These are phyloP conservation scores for Candida endomychidarum DNA, from an alignment of 805 yeast species.

Conservation along the genomic window DNA sequence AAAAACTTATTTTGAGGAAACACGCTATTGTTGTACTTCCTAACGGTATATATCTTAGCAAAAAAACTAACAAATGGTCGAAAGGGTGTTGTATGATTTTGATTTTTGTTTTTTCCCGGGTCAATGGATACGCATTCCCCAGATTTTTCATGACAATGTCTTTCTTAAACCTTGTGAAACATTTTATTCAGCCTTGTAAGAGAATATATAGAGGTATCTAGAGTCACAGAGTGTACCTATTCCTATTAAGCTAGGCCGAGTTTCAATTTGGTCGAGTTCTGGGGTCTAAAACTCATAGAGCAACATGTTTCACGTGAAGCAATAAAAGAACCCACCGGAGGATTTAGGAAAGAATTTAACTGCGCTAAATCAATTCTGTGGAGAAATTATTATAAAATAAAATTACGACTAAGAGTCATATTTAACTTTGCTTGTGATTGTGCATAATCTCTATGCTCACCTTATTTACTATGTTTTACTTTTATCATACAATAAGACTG, in stretches of 20 bases:
- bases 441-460: too few species aligned
- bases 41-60: background rate
- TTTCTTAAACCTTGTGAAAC: background rate
- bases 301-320: background rate
- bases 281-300: too few species aligned
- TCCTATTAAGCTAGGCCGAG: too few species aligned
- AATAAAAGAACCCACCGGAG: background rate
- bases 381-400: background rate
- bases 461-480: too few species aligned
- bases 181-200: too few species aligned
- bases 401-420: background rate
- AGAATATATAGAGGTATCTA: too few species aligned
- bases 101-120: background rate
- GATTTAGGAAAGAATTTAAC: constrained; percentile 1
- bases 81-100: constrained; percentile 6
- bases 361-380: background rate
- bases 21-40: background rate
- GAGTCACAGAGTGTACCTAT: too few species aligned
- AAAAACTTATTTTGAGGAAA: too few species aligned
- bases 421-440: too few species aligned
- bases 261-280: too few species aligned
- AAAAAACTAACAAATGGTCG: constrained; percentile 7
- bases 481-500: too few species aligned
- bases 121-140: constrained; percentile 7
- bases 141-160: constrained; percentile 4